phyloP scores from a whole-genome alignment of 2,329 filamentous ascomycete species.

The Gaeumannomyces sp. region DNA sequence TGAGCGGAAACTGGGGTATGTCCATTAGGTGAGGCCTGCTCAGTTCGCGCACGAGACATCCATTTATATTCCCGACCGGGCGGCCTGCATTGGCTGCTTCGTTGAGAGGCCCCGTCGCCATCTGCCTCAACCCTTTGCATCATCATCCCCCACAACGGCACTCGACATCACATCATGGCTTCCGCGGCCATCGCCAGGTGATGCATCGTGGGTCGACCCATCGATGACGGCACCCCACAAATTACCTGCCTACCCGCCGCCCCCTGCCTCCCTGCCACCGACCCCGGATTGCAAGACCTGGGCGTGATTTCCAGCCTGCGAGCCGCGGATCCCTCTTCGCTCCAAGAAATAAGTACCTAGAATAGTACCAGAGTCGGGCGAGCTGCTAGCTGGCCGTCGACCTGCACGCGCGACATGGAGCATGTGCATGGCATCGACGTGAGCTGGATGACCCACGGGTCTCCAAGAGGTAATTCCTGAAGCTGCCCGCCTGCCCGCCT shows the following conservation, averaged over 20 bases:
- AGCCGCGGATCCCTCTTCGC: background rate
- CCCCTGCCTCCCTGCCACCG: background rate
- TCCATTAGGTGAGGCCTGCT: background rate
- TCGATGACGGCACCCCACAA: constrained; percentile 10
- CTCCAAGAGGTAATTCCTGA: constrained; percentile 61
- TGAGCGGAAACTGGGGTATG: background rate
- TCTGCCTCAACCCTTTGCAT: background rate
- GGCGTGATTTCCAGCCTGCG: background rate
- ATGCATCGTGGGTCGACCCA: constrained; percentile 2
- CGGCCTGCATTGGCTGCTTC: background rate
- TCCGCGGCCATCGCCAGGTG: background rate
- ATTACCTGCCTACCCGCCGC: background rate
- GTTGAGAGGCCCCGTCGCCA: background rate
- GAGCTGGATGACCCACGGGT: constrained; percentile 80
- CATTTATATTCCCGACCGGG: background rate
- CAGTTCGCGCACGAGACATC: background rate
- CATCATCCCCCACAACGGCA: background rate
- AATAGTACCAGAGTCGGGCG: background rate
- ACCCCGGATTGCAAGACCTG: too few relatives aligned
- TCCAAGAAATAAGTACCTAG: background rate
- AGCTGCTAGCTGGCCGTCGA: background rate
- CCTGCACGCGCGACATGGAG: constrained; percentile 51
- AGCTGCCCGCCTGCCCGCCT: background rate
- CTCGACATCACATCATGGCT: constrained; percentile 6
- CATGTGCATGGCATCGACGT: constrained; percentile 78